phyloP scores from a whole-genome alignment of 352 stramenopile genomes.

The Globisporangium radiosum region DNA sequence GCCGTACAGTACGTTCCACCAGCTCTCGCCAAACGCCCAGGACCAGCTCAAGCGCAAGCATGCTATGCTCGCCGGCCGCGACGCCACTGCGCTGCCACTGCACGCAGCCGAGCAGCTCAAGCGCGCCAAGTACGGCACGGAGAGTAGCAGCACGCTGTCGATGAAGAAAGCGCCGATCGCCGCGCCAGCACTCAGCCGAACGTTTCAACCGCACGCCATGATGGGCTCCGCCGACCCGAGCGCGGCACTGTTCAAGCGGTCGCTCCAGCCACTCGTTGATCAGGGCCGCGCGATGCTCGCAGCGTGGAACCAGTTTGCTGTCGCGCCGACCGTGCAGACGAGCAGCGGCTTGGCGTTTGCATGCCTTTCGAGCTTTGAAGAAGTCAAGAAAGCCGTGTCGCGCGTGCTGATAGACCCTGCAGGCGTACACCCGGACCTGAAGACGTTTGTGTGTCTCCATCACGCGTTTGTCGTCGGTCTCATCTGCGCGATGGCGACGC shows the following conservation, averaged over 20 bases:
- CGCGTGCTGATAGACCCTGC: conserved; percentile 52
- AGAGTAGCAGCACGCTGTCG: background rate
- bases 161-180: conserved; percentile 2
- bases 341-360: conserved; percentile 54
- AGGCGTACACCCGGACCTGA: conserved; percentile 30
- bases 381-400: conserved; percentile 69
- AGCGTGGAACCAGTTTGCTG: conserved; percentile 71
- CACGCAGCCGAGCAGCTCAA: conserved; percentile 11
- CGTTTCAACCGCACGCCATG: conserved; percentile 1
- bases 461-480: conserved; percentile 75
- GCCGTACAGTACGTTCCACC: conserved; percentile 1
- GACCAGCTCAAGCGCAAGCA: conserved; percentile 18
- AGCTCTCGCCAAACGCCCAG: conserved; percentile 10
- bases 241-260: conserved; percentile 34
- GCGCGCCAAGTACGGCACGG: conserved; percentile 9
- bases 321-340: conserved; percentile 34
- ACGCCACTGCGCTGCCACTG: background rate
- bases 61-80: background rate
- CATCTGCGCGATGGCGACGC: conserved; percentile 70
- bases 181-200: background rate
- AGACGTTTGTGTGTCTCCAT: conserved; percentile 75
- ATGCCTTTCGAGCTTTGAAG: conserved; percentile 71
- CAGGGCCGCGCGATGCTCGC: conserved; percentile 61
- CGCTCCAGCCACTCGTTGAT: conserved; percentile 58
- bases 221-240: conserved; percentile 1